These are phyloP conservation scores for Lactarius trivialis DNA, from an alignment of 768 basidiomycete genomes.

Conservation along the genomic window DNA sequence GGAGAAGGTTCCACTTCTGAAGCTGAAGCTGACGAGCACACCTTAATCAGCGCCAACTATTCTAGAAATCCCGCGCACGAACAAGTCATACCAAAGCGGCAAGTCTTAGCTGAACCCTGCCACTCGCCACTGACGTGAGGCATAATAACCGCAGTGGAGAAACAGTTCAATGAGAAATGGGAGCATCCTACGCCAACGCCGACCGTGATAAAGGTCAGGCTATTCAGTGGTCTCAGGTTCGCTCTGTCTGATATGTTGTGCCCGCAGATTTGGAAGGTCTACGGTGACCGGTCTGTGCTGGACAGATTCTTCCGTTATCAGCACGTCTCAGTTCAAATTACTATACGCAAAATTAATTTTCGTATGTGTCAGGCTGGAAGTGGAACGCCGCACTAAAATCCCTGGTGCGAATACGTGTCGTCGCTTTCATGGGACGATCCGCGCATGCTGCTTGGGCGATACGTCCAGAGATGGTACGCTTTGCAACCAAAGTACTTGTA, in stretches of 20 bases:
- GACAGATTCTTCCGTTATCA: constrained; percentile 25
- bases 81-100: constrained; percentile 18
- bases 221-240: not conserved
- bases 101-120: not conserved
- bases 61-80: constrained; percentile 7
- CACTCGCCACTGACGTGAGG: not conserved
- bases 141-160: constrained; percentile 15
- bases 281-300: constrained; percentile 3
- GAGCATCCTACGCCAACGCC: constrained; percentile 21
- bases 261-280: constrained; percentile 26
- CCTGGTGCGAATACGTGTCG: constrained; percentile 23
- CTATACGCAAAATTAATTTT: not conserved
- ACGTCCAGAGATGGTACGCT: constrained; percentile 11
- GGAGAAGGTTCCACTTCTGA: not conserved
- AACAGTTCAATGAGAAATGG: constrained; percentile 24
- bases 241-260: not conserved
- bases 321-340: constrained; percentile 4
- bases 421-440: constrained; percentile 28
- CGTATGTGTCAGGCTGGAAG: constrained; percentile 12
- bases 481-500: constrained; percentile 20
- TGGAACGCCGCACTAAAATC: constrained; percentile 14
- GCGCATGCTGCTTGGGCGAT: constrained; percentile 26
- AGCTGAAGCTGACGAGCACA: not conserved
- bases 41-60: constrained; percentile 17
- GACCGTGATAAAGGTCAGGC: constrained; percentile 17